These are phyloP conservation scores for Solanum piurae DNA, from an alignment of 257 asterid species.

Conservation along the genomic window DNA sequence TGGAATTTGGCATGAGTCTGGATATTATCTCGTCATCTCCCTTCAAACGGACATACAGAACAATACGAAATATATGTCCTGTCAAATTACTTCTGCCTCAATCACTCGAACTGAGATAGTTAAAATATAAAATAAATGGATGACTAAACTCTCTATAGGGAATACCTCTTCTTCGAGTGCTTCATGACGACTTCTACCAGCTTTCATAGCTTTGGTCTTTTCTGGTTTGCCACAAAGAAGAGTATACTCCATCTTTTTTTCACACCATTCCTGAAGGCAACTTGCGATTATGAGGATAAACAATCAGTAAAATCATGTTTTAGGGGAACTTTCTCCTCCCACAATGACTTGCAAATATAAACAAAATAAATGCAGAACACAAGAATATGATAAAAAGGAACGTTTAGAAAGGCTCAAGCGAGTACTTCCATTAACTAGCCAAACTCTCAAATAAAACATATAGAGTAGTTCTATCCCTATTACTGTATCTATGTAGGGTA, in stretches of 20 bases:
- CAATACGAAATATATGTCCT: neutral
- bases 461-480: neutral
- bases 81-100: neutral
- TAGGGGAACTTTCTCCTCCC: neutral
- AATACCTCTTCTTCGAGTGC: constrained; percentile 79
- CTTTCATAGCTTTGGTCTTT: constrained; percentile 68
- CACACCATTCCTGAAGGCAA: constrained; percentile 81
- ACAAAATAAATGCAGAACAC: neutral
- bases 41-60: neutral
- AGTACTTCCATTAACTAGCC: neutral
- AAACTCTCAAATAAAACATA: neutral
- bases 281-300: neutral
- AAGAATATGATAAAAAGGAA: neutral
- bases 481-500: neutral
- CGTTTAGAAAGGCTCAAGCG: neutral
- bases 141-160: neutral
- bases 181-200: constrained; percentile 66
- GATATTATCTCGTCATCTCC: neutral
- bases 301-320: neutral
- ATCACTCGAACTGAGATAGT: neutral
- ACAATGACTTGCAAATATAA: neutral
- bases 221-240: constrained; percentile 47
- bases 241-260: constrained; percentile 62
- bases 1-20: neutral
- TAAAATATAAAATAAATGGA: neutral